These are phyloP conservation scores for Salpingoeca rosetta DNA, from an alignment of 78 protist genomes.

Conservation along the genomic window DNA sequence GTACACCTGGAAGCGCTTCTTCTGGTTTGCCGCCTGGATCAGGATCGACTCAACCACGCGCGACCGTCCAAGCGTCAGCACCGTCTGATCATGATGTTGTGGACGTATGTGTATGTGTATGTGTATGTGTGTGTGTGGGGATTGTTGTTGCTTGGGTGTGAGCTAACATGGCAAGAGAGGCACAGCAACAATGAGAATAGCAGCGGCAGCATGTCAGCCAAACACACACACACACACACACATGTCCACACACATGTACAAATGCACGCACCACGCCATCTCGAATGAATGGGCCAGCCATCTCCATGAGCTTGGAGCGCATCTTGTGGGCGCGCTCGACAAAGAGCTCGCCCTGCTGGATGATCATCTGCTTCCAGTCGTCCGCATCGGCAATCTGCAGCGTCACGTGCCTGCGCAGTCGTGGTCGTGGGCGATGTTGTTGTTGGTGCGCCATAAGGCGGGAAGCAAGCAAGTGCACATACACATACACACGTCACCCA, in stretches of 20 bases:
- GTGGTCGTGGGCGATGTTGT: background rate
- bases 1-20: conserved; percentile 45
- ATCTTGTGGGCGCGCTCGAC: conserved; percentile 14
- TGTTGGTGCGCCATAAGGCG: background rate
- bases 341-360: conserved; percentile 58
- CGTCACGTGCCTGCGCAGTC: background rate
- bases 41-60: conserved; percentile 56
- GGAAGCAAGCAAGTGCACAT: too few relatives aligned
- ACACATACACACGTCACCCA: too few relatives aligned
- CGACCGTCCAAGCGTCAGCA: conserved; percentile 60
- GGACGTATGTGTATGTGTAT: background rate
- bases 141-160: too few relatives aligned
- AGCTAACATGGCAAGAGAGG: background rate
- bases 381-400: conserved; percentile 49
- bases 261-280: conserved; percentile 29
- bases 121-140: too few relatives aligned
- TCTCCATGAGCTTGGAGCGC: conserved; percentile 38
- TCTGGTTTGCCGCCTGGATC: conserved; percentile 17
- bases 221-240: too few relatives aligned
- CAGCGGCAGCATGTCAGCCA: too few relatives aligned
- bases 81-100: background rate
- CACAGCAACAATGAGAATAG: background rate
- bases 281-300: conserved; percentile 50
- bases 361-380: conserved; percentile 32
- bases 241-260: background rate